Percentiles rank a stretch among this genome's conserved stretches.
Evolutionary conservation across 345 rosid genomes (phyloP).

Genomic region (Eucalyptus albens): DNA sequence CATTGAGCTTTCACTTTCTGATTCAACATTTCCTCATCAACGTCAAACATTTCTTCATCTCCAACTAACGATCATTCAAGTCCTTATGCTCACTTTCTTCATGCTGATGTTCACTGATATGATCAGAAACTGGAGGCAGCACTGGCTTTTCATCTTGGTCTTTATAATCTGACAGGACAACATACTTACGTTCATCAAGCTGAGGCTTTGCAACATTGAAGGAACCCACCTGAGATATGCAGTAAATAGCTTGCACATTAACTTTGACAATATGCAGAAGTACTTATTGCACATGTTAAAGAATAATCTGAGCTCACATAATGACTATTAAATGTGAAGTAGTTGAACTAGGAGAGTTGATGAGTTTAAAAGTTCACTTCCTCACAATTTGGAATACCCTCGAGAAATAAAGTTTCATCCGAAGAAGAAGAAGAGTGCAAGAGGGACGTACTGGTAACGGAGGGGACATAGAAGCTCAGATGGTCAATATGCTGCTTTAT

Average conservation of each 20-base stretch:
- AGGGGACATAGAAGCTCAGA: conserved; percentile 96
- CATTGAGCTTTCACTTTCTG: too few species aligned
- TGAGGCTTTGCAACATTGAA: conserved; percentile 42
- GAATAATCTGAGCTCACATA: neutral
- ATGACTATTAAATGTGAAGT: neutral
- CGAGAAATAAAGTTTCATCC: neutral
- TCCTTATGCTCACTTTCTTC: too few species aligned
- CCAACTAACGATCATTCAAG: conserved; percentile 3
- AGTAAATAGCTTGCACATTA: neutral
- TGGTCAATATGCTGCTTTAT: conserved; percentile 89
- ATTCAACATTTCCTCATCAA: too few species aligned
- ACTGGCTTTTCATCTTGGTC: conserved; percentile 20
- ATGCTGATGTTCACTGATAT: too few species aligned
- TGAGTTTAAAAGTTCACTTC: neutral
- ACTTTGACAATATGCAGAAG: neutral
- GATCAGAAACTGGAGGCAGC: conserved; percentile 8
- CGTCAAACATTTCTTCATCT: neutral
- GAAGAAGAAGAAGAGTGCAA: neutral
- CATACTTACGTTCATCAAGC: conserved; percentile 66
- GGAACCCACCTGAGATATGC: conserved; percentile 78
- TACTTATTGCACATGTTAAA: neutral
- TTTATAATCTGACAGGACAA: conserved; percentile 48
- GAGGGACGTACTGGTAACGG: conserved; percentile 63
- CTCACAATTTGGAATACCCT: neutral
- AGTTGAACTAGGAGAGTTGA: neutral